Evolutionary conservation across 169 alveolate species (phyloP), one percentile per base, ranked within the genome.

Genomic region (Plasmodium gallinaceum): DNA sequence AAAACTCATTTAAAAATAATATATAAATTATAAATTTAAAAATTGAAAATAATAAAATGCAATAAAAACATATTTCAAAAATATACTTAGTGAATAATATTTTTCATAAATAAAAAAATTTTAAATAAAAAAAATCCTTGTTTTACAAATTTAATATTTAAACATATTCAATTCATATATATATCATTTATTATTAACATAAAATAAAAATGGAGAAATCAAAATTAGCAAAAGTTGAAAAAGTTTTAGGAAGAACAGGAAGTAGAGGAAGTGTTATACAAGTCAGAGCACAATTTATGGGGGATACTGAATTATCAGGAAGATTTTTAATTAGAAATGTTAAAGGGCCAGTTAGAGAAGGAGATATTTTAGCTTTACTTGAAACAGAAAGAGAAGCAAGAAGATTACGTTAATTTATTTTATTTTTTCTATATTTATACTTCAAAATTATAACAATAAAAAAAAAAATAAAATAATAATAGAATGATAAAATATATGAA

Each of bases 311-410:
- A 73, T 89, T 96, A 75, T 97, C 96, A 85, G 98, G 98, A 74
- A 97, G 99, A 90, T 93, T 98, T 70, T 95, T 98, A 90, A 96
- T 98, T 88, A 97, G 99, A 85, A 98, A 98, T 95, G 99, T 98
- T 88, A 97, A 98, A 95, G 99, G 99, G 42, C 99, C 99, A 51
- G 99, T 98, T 66, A 96, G 99, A 80, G 99, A 97, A 92, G 99
- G 99, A 64, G 99, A 98, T 93, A 97, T 98, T 87, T 97, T 98
- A 62, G 99, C 99, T 26, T 96, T 98, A 65, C 93, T 98, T 92
- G 99, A 98, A 93, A 95, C 99, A 16, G 99, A 98, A 95, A 96
- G 99, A 88, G 99, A 98, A 95, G 99, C 99, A 70, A 96, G 99
- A 74, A 96, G 99, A 90, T 96, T 98, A 70, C 97, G 99, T 68